Base-by-base conservation (phyloP, 1,139 yeast genomes). In the Debaryomycetaceae sp. region DNA sequence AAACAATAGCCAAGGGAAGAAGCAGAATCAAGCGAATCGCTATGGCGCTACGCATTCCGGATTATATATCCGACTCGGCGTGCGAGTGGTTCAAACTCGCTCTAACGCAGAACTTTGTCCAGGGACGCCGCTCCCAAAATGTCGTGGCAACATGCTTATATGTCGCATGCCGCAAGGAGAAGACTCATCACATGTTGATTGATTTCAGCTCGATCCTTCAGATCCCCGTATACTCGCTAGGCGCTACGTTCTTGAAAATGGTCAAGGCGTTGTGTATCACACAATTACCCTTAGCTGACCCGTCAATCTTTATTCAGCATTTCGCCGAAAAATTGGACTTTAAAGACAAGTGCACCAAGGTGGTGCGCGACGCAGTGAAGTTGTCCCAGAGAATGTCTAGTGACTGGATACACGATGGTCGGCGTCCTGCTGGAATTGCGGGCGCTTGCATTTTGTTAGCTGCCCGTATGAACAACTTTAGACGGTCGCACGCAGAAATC, bases 351-450 rank as follows among this genome's bases (percentile, higher is more conserved):
- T 77, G 75, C 30, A 68, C 77, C 24, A 78, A 77, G 43, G 95
- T 90, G 12, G 78, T 82, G 20, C 70, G 69, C 32, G 98, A 92
- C 51, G 97, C 98, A 0, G 77, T 77, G 6, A 73, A 78, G 41
- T 58, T 90, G 22, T 95, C 95, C 1, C 85, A 76, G 45, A 65
- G 95, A 42, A 90, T 90, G 99, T 68, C 87, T 15, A 72, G 77
- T 29, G 98, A 90, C 49, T 90, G 97, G 96, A 81, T 90, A 38
- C 82, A 79, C 47, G 93, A 85, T 51, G 99, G 99, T 21, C 71
- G 99, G 49, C 68, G 98, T 37, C 98, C 98, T 0, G 97, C 98
- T 0, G 98, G 99, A 45, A 73, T 90, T 30, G 98, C 98, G 0
- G 99, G 98, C 18, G 98, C 98, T 0, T 86, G 97, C 53, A 68